phyloP scores from a whole-genome alignment of 345 rosid genomes.

The Citrus reticulata region DNA sequence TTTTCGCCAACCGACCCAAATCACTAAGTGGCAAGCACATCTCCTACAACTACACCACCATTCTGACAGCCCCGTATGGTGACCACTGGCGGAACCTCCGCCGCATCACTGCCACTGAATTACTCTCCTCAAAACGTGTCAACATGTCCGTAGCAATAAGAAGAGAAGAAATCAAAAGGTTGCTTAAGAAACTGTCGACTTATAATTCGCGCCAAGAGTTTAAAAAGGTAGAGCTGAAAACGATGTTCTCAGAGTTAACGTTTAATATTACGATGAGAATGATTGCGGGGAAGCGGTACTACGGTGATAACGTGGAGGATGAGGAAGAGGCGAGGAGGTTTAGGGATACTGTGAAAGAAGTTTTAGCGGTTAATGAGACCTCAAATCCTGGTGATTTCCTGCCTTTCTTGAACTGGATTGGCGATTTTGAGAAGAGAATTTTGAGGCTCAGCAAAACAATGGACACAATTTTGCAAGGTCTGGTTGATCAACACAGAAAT shows the following conservation, averaged over 20 bases:
- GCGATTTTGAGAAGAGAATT: slow-evolving; percentile 27
- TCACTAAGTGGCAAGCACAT: slow-evolving; percentile 28
- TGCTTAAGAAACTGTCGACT: slow-evolving; percentile 32
- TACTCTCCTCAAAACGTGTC: slow-evolving; percentile 51
- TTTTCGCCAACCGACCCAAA: slow-evolving; percentile 43
- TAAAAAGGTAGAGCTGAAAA: slow-evolving; percentile 38
- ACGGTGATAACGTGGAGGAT: slow-evolving; percentile 36
- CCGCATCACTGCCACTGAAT: slow-evolving; percentile 35
- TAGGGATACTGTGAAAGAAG: slow-evolving; percentile 25
- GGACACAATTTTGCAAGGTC: slow-evolving; percentile 43
- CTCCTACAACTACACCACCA: slow-evolving; percentile 34
- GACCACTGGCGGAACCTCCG: slow-evolving; percentile 73
- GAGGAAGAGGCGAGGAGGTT: slow-evolving; percentile 36
- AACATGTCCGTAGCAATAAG: slow-evolving; percentile 24
- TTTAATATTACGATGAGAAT: slow-evolving; percentile 21
- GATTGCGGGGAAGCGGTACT: slow-evolving; percentile 55
- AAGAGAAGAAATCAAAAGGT: slow-evolving; percentile 39
- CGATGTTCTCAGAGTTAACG: slow-evolving; percentile 33
- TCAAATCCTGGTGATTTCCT: slow-evolving; percentile 34
- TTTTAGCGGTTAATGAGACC: slow-evolving; percentile 8
- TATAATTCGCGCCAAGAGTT: slow-evolving; percentile 16
- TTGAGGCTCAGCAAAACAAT: slow-evolving; percentile 20
- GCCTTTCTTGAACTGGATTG: slow-evolving; percentile 32
- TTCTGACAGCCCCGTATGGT: slow-evolving; percentile 40
- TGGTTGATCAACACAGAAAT: slow-evolving; percentile 41